These are phyloP conservation scores for Dictyostelium citrinum DNA, from an alignment of 78 protist species.

Conservation along the genomic window DNA sequence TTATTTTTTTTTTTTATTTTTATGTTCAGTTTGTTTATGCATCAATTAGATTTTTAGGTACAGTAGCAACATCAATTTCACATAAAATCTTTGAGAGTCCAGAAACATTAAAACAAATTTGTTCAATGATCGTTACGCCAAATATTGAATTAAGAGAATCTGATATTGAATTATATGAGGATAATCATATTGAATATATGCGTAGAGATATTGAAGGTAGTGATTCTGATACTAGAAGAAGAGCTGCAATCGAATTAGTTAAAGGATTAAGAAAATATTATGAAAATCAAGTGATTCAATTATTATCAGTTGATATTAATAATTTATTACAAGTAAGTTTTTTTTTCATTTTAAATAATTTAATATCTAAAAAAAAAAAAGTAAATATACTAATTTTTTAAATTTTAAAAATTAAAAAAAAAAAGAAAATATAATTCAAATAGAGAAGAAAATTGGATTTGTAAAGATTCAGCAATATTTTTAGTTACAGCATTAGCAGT, in stretches of 20 bases:
- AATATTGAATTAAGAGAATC: constrained; percentile 85
- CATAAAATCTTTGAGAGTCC: constrained; percentile 76
- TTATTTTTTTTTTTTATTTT: not conserved
- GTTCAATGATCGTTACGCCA: constrained; percentile 89
- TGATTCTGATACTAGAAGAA: constrained; percentile 92
- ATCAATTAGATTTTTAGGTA: constrained; percentile 87
- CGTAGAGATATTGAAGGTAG: constrained; percentile 95
- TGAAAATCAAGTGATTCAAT: constrained; percentile 54
- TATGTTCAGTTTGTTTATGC: constrained; percentile 70
- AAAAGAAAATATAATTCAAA: constrained; percentile 11
- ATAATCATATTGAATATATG: constrained; percentile 89
- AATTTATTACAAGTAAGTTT: constrained; percentile 8
- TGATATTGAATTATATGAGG: constrained; percentile 92
- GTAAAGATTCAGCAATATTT: constrained; percentile 94
- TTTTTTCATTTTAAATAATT: not conserved
- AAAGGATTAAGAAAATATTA: constrained; percentile 86
- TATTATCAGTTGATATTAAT: constrained; percentile 58
- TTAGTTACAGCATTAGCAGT: constrained; percentile 92
- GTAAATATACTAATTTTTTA: not conserved
- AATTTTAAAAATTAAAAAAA: not conserved
- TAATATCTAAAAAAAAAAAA: too few species aligned
- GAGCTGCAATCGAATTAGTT: constrained; percentile 91
- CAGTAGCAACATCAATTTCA: constrained; percentile 74
- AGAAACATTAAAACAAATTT: constrained; percentile 79
- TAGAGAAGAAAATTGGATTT: constrained; percentile 81